Percentiles rank a stretch among this genome's conserved stretches.
These are phyloP conservation scores for Tilletiopsis washingtonensis DNA, from an alignment of 1,284 basidiomycete species.

Conservation along the genomic window DNA sequence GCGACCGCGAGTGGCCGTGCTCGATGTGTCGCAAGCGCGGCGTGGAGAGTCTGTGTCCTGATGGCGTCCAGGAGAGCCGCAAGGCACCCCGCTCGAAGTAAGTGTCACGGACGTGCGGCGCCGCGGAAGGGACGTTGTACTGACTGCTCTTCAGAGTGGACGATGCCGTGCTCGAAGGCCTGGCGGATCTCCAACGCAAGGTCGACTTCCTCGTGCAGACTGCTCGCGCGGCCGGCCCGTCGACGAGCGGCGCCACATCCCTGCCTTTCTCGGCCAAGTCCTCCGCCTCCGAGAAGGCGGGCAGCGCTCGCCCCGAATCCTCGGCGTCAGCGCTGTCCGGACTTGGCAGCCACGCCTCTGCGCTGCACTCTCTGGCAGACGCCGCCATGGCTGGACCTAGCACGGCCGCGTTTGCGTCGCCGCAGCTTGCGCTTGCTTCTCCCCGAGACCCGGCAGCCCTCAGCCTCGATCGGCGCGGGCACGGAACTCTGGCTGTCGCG, in stretches of 20 bases:
- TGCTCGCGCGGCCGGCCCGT: too few species aligned
- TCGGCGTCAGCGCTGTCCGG: too few species aligned
- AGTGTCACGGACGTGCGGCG: background rate
- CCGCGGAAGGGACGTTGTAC: background rate
- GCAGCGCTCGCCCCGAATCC: background rate
- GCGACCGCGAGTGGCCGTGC: constrained; percentile 4
- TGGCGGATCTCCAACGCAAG: background rate
- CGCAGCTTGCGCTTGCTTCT: background rate
- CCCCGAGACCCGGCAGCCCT: background rate
- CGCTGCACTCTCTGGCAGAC: background rate
- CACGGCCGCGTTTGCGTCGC: background rate
- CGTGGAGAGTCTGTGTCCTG: constrained; percentile 1
- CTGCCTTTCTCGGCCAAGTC: too few species aligned
- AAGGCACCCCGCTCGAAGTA: background rate
- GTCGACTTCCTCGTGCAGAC: background rate
- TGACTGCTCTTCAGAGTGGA: background rate
- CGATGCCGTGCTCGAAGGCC: background rate
- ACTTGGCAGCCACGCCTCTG: background rate
- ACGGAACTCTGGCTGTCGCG: background rate
- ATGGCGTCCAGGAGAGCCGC: background rate
- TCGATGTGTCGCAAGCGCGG: constrained; percentile 1
- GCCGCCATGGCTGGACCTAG: background rate
- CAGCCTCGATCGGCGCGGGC: background rate
- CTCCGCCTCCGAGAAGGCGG: background rate
- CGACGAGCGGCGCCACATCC: too few species aligned